Evolutionary conservation across 495 filamentous ascomycete genomes (phyloP).

Genomic region (Cercophora samala): DNA sequence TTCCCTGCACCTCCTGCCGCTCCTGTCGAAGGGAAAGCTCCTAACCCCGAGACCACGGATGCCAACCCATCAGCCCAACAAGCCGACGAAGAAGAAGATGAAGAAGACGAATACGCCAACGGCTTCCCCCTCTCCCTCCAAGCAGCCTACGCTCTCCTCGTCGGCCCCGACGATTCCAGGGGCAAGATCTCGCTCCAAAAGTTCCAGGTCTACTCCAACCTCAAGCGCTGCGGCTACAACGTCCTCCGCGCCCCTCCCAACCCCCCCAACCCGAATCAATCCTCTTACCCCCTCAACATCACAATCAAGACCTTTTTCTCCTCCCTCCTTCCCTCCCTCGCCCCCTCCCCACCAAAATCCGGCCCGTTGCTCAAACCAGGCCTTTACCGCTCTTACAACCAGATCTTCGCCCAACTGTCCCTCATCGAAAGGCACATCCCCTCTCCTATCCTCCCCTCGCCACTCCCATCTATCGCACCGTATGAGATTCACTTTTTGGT

Average conservation of each 20-base stretch:
- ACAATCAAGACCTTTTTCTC: slow-evolving; percentile 45
- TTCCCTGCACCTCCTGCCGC: slow-evolving; percentile 26
- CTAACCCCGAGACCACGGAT: slow-evolving; percentile 21
- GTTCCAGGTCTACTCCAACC: slow-evolving; percentile 78
- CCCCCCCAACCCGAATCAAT: not conserved
- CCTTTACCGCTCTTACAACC: slow-evolving; percentile 73
- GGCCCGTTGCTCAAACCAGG: slow-evolving; percentile 74
- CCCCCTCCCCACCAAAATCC: not conserved
- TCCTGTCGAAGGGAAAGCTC: not conserved
- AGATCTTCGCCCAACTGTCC: slow-evolving; percentile 71
- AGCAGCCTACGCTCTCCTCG: slow-evolving; percentile 78
- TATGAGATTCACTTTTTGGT: slow-evolving; percentile 72
- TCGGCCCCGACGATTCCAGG: slow-evolving; percentile 59
- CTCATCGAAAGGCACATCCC: slow-evolving; percentile 71
- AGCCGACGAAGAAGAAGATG: slow-evolving; percentile 18
- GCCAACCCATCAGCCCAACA: slow-evolving; percentile 5
- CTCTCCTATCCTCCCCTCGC: slow-evolving; percentile 10
- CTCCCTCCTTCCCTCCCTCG: slow-evolving; percentile 34
- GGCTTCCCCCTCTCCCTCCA: slow-evolving; percentile 84
- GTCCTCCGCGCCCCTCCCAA: slow-evolving; percentile 61
- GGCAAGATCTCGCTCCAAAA: slow-evolving; percentile 67
- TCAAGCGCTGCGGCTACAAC: slow-evolving; percentile 81
- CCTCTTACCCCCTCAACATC: not conserved
- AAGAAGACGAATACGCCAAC: slow-evolving; percentile 47
- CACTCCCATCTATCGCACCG: slow-evolving; percentile 5